A percentile compares a stretch with the other conserved stretches of the same genome.
These are phyloP conservation scores for Nematodospora anomalae DNA, from an alignment of 1,139 yeast species.

Conservation along the genomic window DNA sequence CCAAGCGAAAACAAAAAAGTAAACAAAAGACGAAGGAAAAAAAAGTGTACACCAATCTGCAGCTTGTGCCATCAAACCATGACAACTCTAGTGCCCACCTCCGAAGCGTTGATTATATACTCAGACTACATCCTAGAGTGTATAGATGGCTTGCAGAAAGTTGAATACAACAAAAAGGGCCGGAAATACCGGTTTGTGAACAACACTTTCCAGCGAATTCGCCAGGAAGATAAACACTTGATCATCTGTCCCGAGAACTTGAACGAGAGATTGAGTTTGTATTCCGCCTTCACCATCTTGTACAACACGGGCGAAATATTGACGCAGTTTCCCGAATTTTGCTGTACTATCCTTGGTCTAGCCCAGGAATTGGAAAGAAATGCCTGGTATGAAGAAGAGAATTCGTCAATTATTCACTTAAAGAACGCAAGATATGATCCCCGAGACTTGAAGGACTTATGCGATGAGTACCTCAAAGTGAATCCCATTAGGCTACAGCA, in stretches of 20 bases:
- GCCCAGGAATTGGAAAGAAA: slow-evolving; percentile 51
- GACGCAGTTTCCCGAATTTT: slow-evolving; percentile 39
- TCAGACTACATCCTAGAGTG: slow-evolving; percentile 29
- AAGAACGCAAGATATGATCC: slow-evolving; percentile 36
- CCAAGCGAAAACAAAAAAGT: slow-evolving; percentile 1
- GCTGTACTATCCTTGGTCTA: slow-evolving; percentile 50
- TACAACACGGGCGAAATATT: slow-evolving; percentile 36
- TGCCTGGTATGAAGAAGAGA: slow-evolving; percentile 51
- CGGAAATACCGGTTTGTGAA: slow-evolving; percentile 52
- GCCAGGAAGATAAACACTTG: slow-evolving; percentile 53
- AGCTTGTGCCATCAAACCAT: too few relatives aligned
- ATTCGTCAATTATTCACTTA: slow-evolving; percentile 42
- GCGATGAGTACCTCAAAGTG: slow-evolving; percentile 12
- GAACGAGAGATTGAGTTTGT: slow-evolving; percentile 35
- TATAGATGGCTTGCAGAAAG: slow-evolving; percentile 32
- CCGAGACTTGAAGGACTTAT: slow-evolving; percentile 20
- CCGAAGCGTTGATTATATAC: slow-evolving; percentile 30
- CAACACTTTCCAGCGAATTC: slow-evolving; percentile 49
- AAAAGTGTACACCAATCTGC: neutral
- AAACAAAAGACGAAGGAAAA: slow-evolving; percentile 3
- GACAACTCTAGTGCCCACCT: slow-evolving; percentile 16
- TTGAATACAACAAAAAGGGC: slow-evolving; percentile 51
- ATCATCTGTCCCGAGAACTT: slow-evolving; percentile 40
- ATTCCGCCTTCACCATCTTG: slow-evolving; percentile 47
- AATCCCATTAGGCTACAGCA: slow-evolving; percentile 29